These are phyloP conservation scores for Paragyromitra xinjiangensis DNA, from an alignment of 495 filamentous ascomycete species.

Conservation along the genomic window DNA sequence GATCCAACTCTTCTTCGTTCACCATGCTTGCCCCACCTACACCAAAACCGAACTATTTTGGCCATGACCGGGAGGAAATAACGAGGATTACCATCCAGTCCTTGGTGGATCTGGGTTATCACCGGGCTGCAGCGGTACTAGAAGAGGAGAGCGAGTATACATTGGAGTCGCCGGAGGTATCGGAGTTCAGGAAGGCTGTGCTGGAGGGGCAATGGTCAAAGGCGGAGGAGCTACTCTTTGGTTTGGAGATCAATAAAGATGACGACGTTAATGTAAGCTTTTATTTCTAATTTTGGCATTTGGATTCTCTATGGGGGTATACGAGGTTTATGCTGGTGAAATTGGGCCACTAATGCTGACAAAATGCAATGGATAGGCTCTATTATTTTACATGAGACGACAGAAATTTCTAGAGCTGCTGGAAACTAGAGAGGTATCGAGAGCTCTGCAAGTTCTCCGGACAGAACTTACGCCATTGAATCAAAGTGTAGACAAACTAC, in stretches of 20 bases:
- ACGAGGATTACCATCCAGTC: slow-evolving; percentile 93
- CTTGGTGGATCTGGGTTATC: slow-evolving; percentile 85
- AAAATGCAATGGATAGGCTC: slow-evolving; percentile 62
- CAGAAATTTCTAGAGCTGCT: slow-evolving; percentile 96
- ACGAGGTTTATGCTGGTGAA: slow-evolving; percentile 60
- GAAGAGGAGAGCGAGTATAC: slow-evolving; percentile 85
- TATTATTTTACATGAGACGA: slow-evolving; percentile 83
- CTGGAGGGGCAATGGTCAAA: slow-evolving; percentile 82
- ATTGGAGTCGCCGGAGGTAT: slow-evolving; percentile 84
- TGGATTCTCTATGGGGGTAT: slow-evolving; percentile 59
- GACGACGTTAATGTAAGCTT: slow-evolving; percentile 63
- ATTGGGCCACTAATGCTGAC: slow-evolving; percentile 61
- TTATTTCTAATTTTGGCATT: slow-evolving; percentile 51
- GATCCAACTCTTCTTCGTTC: slow-evolving; percentile 55
- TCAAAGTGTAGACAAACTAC: slow-evolving; percentile 76
- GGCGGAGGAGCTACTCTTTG: slow-evolving; percentile 83
- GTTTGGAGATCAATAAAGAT: slow-evolving; percentile 65
- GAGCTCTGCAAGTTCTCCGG: slow-evolving; percentile 81
- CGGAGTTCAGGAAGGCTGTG: slow-evolving; percentile 82
- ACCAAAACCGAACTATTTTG: slow-evolving; percentile 67
- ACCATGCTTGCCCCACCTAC: slow-evolving; percentile 57
- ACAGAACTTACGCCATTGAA: slow-evolving; percentile 88
- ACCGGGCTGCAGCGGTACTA: slow-evolving; percentile 74
- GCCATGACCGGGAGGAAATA: slow-evolving; percentile 92
- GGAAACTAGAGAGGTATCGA: slow-evolving; percentile 74